Percentiles rank a stretch among this genome's conserved stretches.
Evolutionary conservation across 2,329 filamentous ascomycete genomes (phyloP).

Genomic region (Dryadomyces quercus-mongolicae): DNA sequence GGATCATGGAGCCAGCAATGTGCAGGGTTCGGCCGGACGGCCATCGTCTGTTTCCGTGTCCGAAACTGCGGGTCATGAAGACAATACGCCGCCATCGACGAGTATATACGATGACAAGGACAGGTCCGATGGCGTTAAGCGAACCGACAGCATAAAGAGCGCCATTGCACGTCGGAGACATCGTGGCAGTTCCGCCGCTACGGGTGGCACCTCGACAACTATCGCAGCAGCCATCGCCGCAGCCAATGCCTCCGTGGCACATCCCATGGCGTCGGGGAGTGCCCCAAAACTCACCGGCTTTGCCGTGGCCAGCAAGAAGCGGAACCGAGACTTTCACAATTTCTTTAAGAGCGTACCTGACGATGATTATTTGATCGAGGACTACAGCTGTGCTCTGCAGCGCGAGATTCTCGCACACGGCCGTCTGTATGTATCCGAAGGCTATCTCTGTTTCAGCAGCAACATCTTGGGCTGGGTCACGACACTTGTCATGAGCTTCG

Average conservation of each 20-base stretch:
- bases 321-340: conserved; percentile 88
- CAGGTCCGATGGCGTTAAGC: conserved; percentile 33
- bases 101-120: conserved; percentile 52
- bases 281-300: conserved; percentile 82
- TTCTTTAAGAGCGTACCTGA: conserved; percentile 95
- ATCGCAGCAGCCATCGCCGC: conserved; percentile 62
- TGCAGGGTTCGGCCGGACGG: conserved; percentile 15
- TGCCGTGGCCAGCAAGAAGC: conserved; percentile 88
- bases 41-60: conserved; percentile 35
- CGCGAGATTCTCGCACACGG: conserved; percentile 92
- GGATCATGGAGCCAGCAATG: conserved; percentile 4
- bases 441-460: conserved; percentile 95
- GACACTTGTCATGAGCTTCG: conserved; percentile 93
- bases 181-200: conserved; percentile 69
- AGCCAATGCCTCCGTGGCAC: conserved; percentile 57
- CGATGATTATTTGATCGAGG: conserved; percentile 95
- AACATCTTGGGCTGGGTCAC: conserved; percentile 98
- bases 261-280: conserved; percentile 43
- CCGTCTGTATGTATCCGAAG: conserved; percentile 89
- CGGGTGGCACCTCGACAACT: conserved; percentile 43
- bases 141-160: conserved; percentile 57
- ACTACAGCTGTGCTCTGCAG: conserved; percentile 94
- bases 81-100: conserved; percentile 53
- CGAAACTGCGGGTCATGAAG: conserved; percentile 38
- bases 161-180: conserved; percentile 51